phyloP scores from a whole-genome alignment of 2,329 filamentous ascomycete genomes.

The Harringtonia lauricola region DNA sequence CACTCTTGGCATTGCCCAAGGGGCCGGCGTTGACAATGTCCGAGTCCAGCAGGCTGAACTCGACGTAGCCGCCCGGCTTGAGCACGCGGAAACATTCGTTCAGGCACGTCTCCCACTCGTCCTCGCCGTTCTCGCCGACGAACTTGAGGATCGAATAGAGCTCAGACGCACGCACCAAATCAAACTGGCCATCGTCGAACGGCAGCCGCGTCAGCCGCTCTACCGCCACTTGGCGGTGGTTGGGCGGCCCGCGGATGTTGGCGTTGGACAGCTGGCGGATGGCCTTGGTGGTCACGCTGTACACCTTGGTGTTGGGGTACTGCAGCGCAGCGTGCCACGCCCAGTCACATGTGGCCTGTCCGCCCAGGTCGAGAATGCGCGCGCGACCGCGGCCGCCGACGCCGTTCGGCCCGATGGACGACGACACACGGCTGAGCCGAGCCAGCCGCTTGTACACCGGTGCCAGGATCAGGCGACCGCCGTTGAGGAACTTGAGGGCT shows the following conservation, averaged over 20 bases:
- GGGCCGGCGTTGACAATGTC: slow-evolving; percentile 80
- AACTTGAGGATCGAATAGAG: slow-evolving; percentile 78
- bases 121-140: slow-evolving; percentile 51
- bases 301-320: slow-evolving; percentile 76
- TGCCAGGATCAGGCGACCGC: slow-evolving; percentile 51
- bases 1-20: slow-evolving; percentile 67
- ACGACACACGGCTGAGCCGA: slow-evolving; percentile 38
- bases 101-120: slow-evolving; percentile 83
- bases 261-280: slow-evolving; percentile 60
- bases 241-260: slow-evolving; percentile 71
- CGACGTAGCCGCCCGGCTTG: slow-evolving; percentile 85
- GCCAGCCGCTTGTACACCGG: slow-evolving; percentile 53
- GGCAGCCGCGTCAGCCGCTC: slow-evolving; percentile 69
- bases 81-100: slow-evolving; percentile 81
- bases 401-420: slow-evolving; percentile 30
- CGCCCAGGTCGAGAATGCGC: slow-evolving; percentile 76
- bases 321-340: slow-evolving; percentile 86
- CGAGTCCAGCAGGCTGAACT: slow-evolving; percentile 82
- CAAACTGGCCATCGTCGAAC: slow-evolving; percentile 78
- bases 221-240: slow-evolving; percentile 77
- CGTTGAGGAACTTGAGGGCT: slow-evolving; percentile 49
- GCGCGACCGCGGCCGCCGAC: slow-evolving; percentile 37
- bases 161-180: slow-evolving; percentile 81
- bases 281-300: slow-evolving; percentile 68
- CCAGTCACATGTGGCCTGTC: slow-evolving; percentile 82